These are phyloP conservation scores for Hibiscus trionum DNA, from an alignment of 345 rosid genomes.

Conservation along the genomic window DNA sequence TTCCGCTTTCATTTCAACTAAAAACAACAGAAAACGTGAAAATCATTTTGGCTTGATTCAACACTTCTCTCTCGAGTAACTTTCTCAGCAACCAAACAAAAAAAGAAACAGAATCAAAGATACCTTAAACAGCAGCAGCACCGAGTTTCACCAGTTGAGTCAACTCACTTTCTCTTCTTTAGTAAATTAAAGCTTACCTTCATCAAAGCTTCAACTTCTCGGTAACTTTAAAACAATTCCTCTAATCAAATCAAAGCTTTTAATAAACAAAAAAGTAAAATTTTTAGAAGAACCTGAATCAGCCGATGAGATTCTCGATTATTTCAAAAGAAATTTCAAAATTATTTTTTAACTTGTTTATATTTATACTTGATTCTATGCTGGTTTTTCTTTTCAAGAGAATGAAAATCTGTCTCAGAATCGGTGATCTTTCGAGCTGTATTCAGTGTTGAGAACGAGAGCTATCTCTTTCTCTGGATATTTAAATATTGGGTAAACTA, in stretches of 20 bases:
- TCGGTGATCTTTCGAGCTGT: background rate
- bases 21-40: background rate
- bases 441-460: background rate
- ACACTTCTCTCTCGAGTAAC: too few species aligned
- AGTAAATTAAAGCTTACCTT: slow-evolving; percentile 30
- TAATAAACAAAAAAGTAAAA: background rate
- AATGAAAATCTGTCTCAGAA: background rate
- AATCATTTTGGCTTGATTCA: too few species aligned
- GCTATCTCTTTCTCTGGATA: background rate
- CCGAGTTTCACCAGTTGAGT: slow-evolving; percentile 13
- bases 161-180: slow-evolving; percentile 21
- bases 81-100: background rate
- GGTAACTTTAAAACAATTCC: slow-evolving; percentile 3
- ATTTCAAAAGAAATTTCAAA: too few species aligned
- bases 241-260: slow-evolving; percentile 2
- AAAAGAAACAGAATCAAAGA: slow-evolving; percentile 18
- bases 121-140: slow-evolving; percentile 15
- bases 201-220: background rate
- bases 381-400: background rate
- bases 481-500: background rate
- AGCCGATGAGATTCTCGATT: too few species aligned
- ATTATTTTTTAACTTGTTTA: background rate
- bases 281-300: background rate
- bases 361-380: background rate
- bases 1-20: slow-evolving; percentile 1